A percentile compares a stretch with the other conserved stretches of the same genome.
These are phyloP conservation scores for Epichloe glyceriae DNA, from an alignment of 2,329 filamentous ascomycete species.

Conservation along the genomic window DNA sequence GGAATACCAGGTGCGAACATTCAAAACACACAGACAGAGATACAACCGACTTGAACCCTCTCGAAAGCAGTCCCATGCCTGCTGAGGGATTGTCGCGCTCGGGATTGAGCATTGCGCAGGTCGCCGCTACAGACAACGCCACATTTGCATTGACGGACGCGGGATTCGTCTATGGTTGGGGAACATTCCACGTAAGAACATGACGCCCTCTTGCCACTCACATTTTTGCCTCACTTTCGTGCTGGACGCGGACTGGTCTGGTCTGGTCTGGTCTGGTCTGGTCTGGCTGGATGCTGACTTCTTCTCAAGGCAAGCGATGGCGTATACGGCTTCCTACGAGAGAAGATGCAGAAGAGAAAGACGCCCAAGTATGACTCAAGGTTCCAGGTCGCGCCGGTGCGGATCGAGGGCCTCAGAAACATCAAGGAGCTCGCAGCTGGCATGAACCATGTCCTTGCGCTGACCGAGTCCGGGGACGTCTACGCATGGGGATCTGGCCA, in stretches of 20 bases:
- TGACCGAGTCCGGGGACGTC: constrained; percentile 37
- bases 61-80: constrained; percentile 39
- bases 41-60: constrained; percentile 37
- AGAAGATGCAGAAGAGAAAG: constrained; percentile 25
- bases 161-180: constrained; percentile 63
- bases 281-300: background rate
- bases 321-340: constrained; percentile 6
- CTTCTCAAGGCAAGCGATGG: constrained; percentile 5
- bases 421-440: constrained; percentile 48
- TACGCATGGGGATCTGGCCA: constrained; percentile 10
- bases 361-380: constrained; percentile 4
- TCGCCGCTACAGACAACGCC: constrained; percentile 51
- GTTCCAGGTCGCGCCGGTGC: constrained; percentile 22
- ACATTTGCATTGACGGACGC: constrained; percentile 58
- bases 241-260: no score
- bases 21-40: constrained; percentile 25
- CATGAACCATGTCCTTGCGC: constrained; percentile 52
- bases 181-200: constrained; percentile 51
- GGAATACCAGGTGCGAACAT: constrained; percentile 37
- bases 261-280: no score
- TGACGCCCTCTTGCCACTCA: background rate
- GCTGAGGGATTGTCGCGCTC: constrained; percentile 35
- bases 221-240: background rate
- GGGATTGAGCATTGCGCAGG: constrained; percentile 42
- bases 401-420: constrained; percentile 42